Conservation (phyloP, 1,284 basidiomycete genomes). For the Ceratobasidium sp. region DNA sequence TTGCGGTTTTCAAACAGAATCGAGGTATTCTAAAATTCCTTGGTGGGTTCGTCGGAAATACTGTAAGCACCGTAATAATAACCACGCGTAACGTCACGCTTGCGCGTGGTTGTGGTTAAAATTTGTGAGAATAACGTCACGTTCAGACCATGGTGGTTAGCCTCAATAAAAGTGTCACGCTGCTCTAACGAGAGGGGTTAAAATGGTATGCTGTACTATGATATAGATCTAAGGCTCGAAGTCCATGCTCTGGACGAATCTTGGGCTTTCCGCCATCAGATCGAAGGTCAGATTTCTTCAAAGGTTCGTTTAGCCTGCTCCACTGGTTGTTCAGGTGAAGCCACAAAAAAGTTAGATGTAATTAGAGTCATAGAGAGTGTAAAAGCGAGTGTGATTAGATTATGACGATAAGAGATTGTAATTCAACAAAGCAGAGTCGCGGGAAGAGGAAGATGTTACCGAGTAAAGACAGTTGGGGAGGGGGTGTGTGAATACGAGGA, state of each 20-base stretch:
- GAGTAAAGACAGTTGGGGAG: slow-evolving; percentile 1
- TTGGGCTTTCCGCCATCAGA: slow-evolving; percentile 1
- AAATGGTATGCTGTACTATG: too few species aligned
- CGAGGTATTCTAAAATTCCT: too few species aligned
- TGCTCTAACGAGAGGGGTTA: too few species aligned
- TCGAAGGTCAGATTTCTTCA: not conserved
- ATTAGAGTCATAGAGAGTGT: not conserved
- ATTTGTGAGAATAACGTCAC: too few species aligned
- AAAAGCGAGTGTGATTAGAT: not conserved
- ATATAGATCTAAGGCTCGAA: too few species aligned
- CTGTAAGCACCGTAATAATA: too few species aligned
- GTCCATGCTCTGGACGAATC: slow-evolving; percentile 54
- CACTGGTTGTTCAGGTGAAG: slow-evolving; percentile 2
- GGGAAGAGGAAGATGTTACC: not conserved
- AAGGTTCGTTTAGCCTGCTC: not conserved
- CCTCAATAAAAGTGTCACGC: too few species aligned
- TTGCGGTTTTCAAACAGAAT: too few species aligned
- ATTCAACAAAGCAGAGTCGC: not conserved
- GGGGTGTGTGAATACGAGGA: slow-evolving; percentile 1
- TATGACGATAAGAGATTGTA: not conserved
- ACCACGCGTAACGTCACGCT: too few species aligned
- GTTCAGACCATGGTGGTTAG: too few species aligned
- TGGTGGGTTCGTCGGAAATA: too few species aligned
- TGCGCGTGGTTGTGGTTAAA: too few species aligned
- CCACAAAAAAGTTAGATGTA: slow-evolving; percentile 4